phyloP scores from a whole-genome alignment of 768 basidiomycete species.

The Hygrophorus russula region DNA sequence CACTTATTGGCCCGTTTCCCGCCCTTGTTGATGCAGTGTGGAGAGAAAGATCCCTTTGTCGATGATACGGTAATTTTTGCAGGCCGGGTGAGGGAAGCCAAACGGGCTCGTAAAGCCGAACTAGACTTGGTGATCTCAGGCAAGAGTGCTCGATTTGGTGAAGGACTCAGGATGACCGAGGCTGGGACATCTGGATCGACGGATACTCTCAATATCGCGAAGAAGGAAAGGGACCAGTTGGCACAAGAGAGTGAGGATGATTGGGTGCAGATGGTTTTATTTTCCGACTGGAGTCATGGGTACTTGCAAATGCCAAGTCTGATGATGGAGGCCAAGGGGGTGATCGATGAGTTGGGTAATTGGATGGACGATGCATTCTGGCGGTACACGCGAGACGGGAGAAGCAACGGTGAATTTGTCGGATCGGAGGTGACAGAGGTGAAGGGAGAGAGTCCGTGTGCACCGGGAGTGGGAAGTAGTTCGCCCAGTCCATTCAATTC shows the following conservation, averaged over 20 bases:
- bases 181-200: conserved; percentile 16
- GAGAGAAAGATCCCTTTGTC: conserved; percentile 90
- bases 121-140: conserved; percentile 50
- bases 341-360: conserved; percentile 74
- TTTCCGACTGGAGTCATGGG: conserved; percentile 95
- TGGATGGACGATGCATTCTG: conserved; percentile 83
- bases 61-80: conserved; percentile 98
- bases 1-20: conserved; percentile 87
- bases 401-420: neutral
- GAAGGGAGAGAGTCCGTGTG: conserved; percentile 1
- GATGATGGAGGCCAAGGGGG: conserved; percentile 70
- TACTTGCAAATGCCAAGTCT: conserved; percentile 91
- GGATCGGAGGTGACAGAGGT: neutral
- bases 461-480: neutral
- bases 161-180: conserved; percentile 50
- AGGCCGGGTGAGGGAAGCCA: conserved; percentile 90
- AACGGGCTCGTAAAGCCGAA: conserved; percentile 69
- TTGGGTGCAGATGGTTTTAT: conserved; percentile 89
- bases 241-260: conserved; percentile 74
- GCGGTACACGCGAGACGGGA: conserved; percentile 16
- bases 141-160: conserved; percentile 54
- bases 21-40: conserved; percentile 86
- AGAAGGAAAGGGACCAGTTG: conserved; percentile 49
- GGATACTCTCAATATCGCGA: conserved; percentile 29
- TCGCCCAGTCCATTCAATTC: conserved; percentile 23